These are phyloP conservation scores for Verbena officinalis DNA, from an alignment of 257 asterid species.

Conservation along the genomic window DNA sequence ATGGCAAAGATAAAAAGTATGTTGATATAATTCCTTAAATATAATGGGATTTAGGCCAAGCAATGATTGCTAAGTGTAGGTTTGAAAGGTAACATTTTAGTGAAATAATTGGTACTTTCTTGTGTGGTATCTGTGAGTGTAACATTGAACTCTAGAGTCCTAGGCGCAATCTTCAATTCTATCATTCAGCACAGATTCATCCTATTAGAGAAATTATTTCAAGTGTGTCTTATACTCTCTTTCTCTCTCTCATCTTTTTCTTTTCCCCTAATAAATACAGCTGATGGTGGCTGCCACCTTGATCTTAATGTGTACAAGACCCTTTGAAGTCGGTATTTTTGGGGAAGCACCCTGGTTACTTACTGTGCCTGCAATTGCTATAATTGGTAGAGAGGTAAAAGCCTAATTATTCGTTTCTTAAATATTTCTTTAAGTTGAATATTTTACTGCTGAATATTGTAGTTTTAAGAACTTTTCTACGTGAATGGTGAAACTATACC, in stretches of 20 bases:
- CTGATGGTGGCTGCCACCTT: constrained; percentile 92
- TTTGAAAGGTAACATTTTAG: too few species aligned
- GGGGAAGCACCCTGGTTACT: constrained; percentile 74
- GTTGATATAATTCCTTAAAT: background rate
- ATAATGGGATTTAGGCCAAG: background rate
- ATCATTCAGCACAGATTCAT: background rate
- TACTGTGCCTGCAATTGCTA: constrained; percentile 75
- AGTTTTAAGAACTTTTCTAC: background rate
- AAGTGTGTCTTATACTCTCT: constrained; percentile 9
- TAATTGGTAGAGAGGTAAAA: constrained; percentile 86
- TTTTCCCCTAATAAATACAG: constrained; percentile 43
- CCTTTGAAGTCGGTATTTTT: constrained; percentile 63
- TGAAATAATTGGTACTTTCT: background rate
- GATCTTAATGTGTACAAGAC: constrained; percentile 77
- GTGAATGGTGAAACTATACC: too few species aligned
- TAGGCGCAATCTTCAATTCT: background rate
- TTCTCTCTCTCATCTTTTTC: constrained; percentile 7
- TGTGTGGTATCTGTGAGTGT: background rate
- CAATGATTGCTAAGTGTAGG: too few species aligned
- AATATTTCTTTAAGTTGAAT: background rate
- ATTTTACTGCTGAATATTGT: background rate
- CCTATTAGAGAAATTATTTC: background rate
- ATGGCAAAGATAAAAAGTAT: background rate
- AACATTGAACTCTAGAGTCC: background rate
- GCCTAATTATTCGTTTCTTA: constrained; percentile 7